Evolutionary conservation across 305 asterid species (phyloP), one percentile per base, ranked within the genome.

Genomic region (Lippia alba): DNA sequence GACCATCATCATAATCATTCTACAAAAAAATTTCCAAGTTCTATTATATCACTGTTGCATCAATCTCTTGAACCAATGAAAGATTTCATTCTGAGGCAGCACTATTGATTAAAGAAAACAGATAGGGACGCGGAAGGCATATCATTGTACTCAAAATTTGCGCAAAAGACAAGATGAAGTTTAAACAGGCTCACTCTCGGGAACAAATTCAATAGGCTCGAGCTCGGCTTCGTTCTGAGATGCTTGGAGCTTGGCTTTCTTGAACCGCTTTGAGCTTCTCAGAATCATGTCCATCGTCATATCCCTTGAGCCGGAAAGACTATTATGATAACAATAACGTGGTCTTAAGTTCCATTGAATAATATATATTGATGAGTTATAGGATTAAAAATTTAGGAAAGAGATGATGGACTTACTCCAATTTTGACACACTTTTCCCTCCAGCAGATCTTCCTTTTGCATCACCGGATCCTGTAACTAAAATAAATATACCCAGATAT

Each of bases 251-350:
- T 83, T 87, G 0, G 91, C 92, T 76, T 84, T 85, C 85, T 87
- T 85, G 86, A 81, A 93, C 65, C 89, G 87, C 67, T 77, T 81
- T 14, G 98, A 90, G 79, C 91, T 89, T 84, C 76, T 87, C 19
- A 89, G 80, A 14, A 92, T 79, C 88, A 50, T 65, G 50, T 83
- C 85, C 74, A 92, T 72, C 10, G 85, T 66, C 75, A 87, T 20
- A 20, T 76, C 67, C 53, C 39, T 56, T 12, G 69, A 8, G 40
- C 74, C 81, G 19, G 82, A 70, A 56, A 64, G 56, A 50, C 90
- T 91, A 88, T 68, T 66, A 57, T 75, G 72, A 58, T 41, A 66
- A 41, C 8, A 61, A 67, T 54, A 17, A 49, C 64, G 33, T 3
- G 10, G 57, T 45, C 32, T 32, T 17, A 18, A 4, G 9, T 24